Conservation (phyloP, 1,284 basidiomycete species). For the Ustilago esculenta region DNA sequence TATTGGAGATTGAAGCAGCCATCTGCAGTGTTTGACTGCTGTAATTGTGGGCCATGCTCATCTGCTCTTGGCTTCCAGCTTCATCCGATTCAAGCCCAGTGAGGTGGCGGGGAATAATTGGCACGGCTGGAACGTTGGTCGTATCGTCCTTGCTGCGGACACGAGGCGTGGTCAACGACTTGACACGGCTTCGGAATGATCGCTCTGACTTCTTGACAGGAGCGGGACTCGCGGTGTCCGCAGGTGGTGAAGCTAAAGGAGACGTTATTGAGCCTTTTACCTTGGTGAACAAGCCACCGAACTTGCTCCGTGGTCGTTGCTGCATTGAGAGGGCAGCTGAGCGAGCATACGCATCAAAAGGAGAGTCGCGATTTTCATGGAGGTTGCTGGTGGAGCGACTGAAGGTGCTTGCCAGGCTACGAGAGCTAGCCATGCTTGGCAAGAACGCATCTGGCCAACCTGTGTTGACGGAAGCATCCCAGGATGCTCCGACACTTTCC, state of each 20-base stretch:
- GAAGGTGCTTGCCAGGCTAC: constrained; percentile 25
- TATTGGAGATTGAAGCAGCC: not conserved
- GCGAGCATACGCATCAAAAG: constrained; percentile 2
- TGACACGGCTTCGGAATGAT: constrained; percentile 23
- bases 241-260: too few relatives aligned
- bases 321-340: not conserved
- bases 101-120: constrained; percentile 18
- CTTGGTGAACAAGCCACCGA: constrained; percentile 26
- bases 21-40: not conserved
- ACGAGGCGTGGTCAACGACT: constrained; percentile 28
- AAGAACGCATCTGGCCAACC: constrained; percentile 6
- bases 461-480: not conserved
- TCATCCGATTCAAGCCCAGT: not conserved
- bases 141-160: constrained; percentile 19
- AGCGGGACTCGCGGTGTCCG: not conserved
- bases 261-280: constrained; percentile 29
- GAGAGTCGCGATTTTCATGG: constrained; percentile 3
- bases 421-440: constrained; percentile 17
- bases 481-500: not conserved
- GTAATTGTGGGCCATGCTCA: not conserved
- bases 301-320: constrained; percentile 16
- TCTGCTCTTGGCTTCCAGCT: not conserved
- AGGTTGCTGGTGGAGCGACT: constrained; percentile 33
- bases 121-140: constrained; percentile 13
- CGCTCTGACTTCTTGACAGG: constrained; percentile 11